Evolutionary conservation across 768 basidiomycete genomes (phyloP).

Genomic region (Auriscalpium vulgare): DNA sequence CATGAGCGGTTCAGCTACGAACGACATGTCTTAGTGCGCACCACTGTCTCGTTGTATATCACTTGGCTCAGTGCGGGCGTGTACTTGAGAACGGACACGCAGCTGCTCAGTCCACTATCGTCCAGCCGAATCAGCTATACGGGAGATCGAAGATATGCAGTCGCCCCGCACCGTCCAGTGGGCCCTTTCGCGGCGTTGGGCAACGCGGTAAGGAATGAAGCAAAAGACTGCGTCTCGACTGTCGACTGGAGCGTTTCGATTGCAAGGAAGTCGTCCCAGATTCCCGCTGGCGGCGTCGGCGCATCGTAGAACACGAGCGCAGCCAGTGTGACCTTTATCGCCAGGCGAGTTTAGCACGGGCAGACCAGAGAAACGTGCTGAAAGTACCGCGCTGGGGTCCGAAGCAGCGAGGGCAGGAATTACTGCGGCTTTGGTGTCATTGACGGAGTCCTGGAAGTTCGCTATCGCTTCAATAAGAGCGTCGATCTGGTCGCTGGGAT

Average conservation of each 20-base stretch:
- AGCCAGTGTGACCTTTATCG: neutral
- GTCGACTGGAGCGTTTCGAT: neutral
- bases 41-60: neutral
- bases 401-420: neutral
- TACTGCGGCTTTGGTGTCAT: neutral
- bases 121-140: too few species aligned
- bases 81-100: neutral
- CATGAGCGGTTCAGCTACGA: neutral
- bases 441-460: neutral
- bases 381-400: neutral
- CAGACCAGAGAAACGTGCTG: neutral
- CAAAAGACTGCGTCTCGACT: neutral
- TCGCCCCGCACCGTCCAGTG: neutral
- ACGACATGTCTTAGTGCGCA: neutral
- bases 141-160: neutral
- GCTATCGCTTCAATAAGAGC: neutral
- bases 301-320: constrained; percentile 14
- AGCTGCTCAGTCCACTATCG: neutral
- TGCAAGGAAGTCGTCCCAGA: constrained; percentile 14
- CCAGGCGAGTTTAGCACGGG: neutral
- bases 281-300: constrained; percentile 7
- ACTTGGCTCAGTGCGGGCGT: neutral
- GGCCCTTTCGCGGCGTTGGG: neutral
- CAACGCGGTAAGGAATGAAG: neutral
- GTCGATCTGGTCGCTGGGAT: neutral